phyloP scores from a whole-genome alignment of 2,329 filamentous ascomycete genomes.

The Stylonectria norvegica region DNA sequence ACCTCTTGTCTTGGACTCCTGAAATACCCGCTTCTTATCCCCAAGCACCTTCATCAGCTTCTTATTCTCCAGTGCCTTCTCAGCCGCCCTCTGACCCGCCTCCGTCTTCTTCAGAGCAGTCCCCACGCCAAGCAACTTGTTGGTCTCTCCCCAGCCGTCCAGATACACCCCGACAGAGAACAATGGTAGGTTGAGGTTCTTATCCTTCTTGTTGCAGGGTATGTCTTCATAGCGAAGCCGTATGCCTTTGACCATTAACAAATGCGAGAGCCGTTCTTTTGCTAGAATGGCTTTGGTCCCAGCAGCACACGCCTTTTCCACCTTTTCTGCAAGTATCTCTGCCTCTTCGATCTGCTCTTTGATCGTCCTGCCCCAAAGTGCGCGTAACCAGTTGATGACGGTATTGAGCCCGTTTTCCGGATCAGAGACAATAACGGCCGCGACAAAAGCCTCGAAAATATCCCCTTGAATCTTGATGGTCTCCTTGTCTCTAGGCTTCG shows the following conservation, averaged over 20 bases:
- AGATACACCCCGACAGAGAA: slow-evolving; percentile 64
- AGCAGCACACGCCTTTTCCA: not conserved
- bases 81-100: slow-evolving; percentile 65
- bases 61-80: slow-evolving; percentile 61
- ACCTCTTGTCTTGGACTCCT: slow-evolving; percentile 34
- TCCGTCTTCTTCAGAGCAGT: slow-evolving; percentile 65
- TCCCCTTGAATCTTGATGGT: slow-evolving; percentile 76
- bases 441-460: slow-evolving; percentile 88
- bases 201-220: slow-evolving; percentile 51
- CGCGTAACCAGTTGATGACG: slow-evolving; percentile 68
- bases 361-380: slow-evolving; percentile 69
- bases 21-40: slow-evolving; percentile 46
- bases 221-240: slow-evolving; percentile 60
- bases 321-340: slow-evolving; percentile 27
- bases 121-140: slow-evolving; percentile 60
- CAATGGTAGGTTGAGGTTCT: slow-evolving; percentile 49
- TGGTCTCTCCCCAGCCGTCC: slow-evolving; percentile 64
- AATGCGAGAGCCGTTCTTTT: slow-evolving; percentile 30
- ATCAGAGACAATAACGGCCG: slow-evolving; percentile 69
- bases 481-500: slow-evolving; percentile 44
- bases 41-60: slow-evolving; percentile 54
- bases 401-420: slow-evolving; percentile 57
- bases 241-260: slow-evolving; percentile 55
- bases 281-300: slow-evolving; percentile 13
- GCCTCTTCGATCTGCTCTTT: slow-evolving; percentile 48